These are phyloP conservation scores for Neospora caninum DNA, from an alignment of 169 alveolate species.

Conservation along the genomic window DNA sequence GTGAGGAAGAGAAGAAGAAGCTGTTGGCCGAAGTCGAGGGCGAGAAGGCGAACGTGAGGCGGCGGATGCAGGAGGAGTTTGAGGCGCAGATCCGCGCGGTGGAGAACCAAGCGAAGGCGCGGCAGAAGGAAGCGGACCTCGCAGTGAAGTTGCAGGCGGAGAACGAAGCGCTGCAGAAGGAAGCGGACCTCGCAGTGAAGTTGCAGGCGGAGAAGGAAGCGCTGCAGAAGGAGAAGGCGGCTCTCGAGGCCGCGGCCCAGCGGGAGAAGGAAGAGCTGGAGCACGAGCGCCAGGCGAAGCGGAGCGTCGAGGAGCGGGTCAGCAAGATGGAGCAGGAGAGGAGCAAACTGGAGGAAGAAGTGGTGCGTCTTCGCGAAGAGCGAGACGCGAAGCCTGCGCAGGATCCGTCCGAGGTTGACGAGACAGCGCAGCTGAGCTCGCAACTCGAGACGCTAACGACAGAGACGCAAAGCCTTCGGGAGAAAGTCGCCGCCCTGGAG, in stretches of 20 bases:
- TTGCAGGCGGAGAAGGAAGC: neutral
- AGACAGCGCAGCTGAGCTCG: neutral
- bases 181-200: neutral
- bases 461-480: neutral
- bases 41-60: neutral
- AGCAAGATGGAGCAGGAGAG: neutral
- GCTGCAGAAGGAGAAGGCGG: neutral
- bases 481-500: neutral
- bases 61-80: neutral
- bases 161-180: neutral
- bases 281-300: neutral
- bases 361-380: too few relatives aligned
- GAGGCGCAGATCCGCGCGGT: neutral
- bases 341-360: neutral
- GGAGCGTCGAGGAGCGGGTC: neutral
- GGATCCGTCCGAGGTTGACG: neutral
- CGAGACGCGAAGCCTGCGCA: neutral
- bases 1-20: neutral
- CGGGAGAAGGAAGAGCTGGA: neutral
- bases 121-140: neutral
- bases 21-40: neutral
- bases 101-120: neutral
- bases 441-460: neutral
- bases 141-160: neutral
- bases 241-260: neutral